Conservation (phyloP, 1,139 yeast species). For the Maudiozyma humilis region DNA sequence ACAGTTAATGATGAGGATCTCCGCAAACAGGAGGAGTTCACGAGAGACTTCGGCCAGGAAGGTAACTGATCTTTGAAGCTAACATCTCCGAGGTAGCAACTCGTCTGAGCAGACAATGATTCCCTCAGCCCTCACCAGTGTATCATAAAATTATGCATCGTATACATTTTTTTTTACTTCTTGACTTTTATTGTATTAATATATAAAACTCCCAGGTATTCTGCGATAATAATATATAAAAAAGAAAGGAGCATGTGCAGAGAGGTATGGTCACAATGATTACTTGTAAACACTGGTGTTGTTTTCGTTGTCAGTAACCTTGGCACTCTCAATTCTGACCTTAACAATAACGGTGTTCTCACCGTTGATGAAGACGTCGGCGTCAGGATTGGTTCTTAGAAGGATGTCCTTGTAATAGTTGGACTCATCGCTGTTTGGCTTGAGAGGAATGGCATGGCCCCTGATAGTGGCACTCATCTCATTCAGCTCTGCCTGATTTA, state of each 20-base stretch:
- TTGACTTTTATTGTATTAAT: neutral
- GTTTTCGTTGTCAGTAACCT: conserved; percentile 75
- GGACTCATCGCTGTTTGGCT: conserved; percentile 35
- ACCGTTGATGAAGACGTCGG: conserved; percentile 56
- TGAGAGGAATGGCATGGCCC: conserved; percentile 60
- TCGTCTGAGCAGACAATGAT: no score
- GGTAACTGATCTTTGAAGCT: conserved; percentile 47
- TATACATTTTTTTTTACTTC: neutral
- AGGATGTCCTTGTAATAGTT: conserved; percentile 51
- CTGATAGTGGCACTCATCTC: conserved; percentile 70
- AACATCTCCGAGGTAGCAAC: neutral
- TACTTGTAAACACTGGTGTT: conserved; percentile 44
- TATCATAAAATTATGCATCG: neutral
- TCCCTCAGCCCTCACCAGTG: neutral
- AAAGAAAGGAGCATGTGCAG: neutral
- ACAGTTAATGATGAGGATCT: conserved; percentile 86
- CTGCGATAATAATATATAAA: neutral
- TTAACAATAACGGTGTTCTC: conserved; percentile 58
- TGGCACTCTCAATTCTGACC: conserved; percentile 56
- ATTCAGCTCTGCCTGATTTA: conserved; percentile 69
- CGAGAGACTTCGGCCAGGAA: conserved; percentile 93
- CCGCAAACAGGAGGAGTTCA: conserved; percentile 75
- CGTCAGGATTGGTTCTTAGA: conserved; percentile 57
- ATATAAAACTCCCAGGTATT: neutral
- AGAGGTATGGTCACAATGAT: neutral